Percentiles rank a stretch among this genome's conserved stretches.
Conservation (phyloP, 2,329 filamentous ascomycete genomes). For the Anthostomella pinea region DNA sequence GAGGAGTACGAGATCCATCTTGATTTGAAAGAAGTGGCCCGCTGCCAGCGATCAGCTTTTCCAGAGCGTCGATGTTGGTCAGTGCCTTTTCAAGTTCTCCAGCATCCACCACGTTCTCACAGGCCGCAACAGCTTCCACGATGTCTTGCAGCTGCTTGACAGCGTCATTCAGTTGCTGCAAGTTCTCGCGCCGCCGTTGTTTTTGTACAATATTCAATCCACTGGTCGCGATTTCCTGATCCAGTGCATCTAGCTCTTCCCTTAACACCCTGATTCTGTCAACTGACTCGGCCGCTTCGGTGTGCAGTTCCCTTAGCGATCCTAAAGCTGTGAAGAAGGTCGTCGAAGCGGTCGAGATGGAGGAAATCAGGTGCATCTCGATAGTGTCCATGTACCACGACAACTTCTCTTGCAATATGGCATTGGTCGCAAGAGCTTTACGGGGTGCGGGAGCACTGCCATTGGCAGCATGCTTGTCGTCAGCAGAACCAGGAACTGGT, state of each 20-base stretch:
- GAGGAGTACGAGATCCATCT: slow-evolving; percentile 31
- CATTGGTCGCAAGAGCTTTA: slow-evolving; percentile 91
- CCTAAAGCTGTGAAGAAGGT: slow-evolving; percentile 95
- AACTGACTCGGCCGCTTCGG: slow-evolving; percentile 89
- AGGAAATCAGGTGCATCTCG: slow-evolving; percentile 93
- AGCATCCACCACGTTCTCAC: slow-evolving; percentile 77
- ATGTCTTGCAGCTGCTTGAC: slow-evolving; percentile 80
- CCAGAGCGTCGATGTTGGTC: slow-evolving; percentile 71
- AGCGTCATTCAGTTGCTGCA: slow-evolving; percentile 77
- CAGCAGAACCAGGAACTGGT: slow-evolving; percentile 51
- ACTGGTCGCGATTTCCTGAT: slow-evolving; percentile 81
- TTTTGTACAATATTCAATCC: slow-evolving; percentile 85
- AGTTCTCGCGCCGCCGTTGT: slow-evolving; percentile 76
- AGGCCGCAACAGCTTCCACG: slow-evolving; percentile 69
- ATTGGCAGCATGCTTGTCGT: slow-evolving; percentile 55
- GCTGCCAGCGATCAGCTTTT: slow-evolving; percentile 76
- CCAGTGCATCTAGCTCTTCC: slow-evolving; percentile 74
- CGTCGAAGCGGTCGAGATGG: slow-evolving; percentile 91
- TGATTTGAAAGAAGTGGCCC: slow-evolving; percentile 36
- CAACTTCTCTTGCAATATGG: slow-evolving; percentile 94
- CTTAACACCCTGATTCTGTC: slow-evolving; percentile 78
- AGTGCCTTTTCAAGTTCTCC: slow-evolving; percentile 83
- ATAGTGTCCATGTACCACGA: slow-evolving; percentile 99
- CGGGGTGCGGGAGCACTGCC: slow-evolving; percentile 61
- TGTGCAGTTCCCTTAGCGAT: slow-evolving; percentile 84